Base-by-base conservation (phyloP, 169 alveolate genomes). In the Plasmodium inui region DNA sequence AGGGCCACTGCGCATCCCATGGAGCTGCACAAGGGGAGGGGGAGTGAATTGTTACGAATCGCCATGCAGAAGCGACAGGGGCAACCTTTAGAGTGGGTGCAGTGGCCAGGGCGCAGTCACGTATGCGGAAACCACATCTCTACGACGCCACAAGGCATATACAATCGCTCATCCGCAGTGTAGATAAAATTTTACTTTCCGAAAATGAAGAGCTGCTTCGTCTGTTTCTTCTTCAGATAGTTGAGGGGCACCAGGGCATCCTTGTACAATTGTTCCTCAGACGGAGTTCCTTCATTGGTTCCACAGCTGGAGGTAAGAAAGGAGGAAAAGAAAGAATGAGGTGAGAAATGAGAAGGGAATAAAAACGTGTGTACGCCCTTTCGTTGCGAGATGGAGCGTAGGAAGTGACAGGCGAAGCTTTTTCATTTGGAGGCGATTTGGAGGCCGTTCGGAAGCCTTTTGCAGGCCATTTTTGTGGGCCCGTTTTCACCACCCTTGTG, bases 1-100 rank as follows among this genome's bases (percentile, higher is more conserved):
- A 89, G 81, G 9, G 94, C 94, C 4, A 89, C 85, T 12, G 94
- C 94, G 1, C 83, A 32, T 17, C 94, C 94, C 94, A 89, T 89
- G 26, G 94, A 89, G 7, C 93, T 85, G 67, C 26, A 3, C 28
- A 57, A 57, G 8, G 30, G 30, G 74, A n/a, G 30, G 28, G 30
- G 34, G 32, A 22, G 32, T 46, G n/a, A 10, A 46, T 46, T 46
- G n/a, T 46, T 46, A 9, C 7, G n/a, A 46, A 46, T 46, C n/a
- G 12, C n/a, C 57, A 46, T 46, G 57, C 17, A 34, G 39, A 4
- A 34, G 3, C 3, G 39, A 4, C n/a, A 10, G 1, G 17, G 0
- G 53, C 53, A 0, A 44, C 3, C n/a, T n/a, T n/a, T n/a, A 44
- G 0, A 17, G 53, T 14, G 53, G 0, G 9, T 8, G 9, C 53